Percentiles rank a stretch among this genome's conserved stretches.
phyloP scores from a whole-genome alignment of 78 protist species.

The Polysphondylium violaceum region DNA sequence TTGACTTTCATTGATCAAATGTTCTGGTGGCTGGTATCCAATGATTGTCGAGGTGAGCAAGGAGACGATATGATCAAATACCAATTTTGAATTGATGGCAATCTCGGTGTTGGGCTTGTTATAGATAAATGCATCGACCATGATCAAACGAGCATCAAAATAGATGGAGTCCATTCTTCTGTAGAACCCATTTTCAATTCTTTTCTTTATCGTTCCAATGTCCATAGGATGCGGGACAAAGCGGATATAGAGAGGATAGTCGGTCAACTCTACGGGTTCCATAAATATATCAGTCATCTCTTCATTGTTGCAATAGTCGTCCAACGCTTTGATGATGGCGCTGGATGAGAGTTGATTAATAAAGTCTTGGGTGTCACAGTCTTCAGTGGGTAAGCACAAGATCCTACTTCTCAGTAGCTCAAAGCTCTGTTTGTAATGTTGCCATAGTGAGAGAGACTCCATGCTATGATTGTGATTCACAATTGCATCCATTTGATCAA shows the following conservation, averaged over 20 bases:
- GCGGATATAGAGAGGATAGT: slow-evolving; percentile 51
- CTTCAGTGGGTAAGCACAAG: not conserved
- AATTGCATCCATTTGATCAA: not conserved
- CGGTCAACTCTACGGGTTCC: slow-evolving; percentile 46
- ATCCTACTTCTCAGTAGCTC: not conserved
- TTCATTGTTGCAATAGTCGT: not conserved
- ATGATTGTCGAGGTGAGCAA: not conserved
- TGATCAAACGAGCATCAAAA: slow-evolving; percentile 43
- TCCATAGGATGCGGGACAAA: slow-evolving; percentile 79
- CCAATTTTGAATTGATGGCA: slow-evolving; percentile 41
- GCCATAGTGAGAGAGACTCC: not conserved
- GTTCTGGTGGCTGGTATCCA: no score
- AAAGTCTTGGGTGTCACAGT: not conserved
- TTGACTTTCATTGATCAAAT: no score
- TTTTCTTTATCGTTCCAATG: slow-evolving; percentile 5
- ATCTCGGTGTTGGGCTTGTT: slow-evolving; percentile 55
- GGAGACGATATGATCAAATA: slow-evolving; percentile 3
- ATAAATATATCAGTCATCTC: slow-evolving; percentile 38
- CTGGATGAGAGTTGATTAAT: not conserved
- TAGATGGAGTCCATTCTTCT: slow-evolving; percentile 41
- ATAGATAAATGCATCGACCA: slow-evolving; percentile 58
- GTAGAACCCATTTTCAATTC: slow-evolving; percentile 38
- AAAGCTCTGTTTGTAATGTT: not conserved
- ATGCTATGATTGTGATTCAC: not conserved
- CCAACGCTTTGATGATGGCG: not conserved